Evolutionary conservation across 2,329 filamentous ascomycete species (phyloP), one percentile per base, ranked within the genome.

Genomic region (Colletotrichum tabaci): DNA sequence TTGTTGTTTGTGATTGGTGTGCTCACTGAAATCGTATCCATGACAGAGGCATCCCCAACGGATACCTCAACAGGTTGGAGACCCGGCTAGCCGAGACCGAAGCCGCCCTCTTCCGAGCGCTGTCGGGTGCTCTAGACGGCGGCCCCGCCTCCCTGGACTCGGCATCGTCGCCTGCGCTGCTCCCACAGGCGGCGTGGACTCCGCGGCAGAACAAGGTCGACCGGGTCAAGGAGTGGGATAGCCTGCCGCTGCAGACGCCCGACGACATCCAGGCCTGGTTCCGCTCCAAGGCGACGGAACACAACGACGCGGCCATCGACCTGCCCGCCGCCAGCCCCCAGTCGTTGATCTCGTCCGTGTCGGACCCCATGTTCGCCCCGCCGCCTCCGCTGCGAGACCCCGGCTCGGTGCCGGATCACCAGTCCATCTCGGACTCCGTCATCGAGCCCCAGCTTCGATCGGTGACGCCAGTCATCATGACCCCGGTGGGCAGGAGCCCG

Each of bases 21-120:
- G 9, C 50, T 53, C 1, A 53, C 26, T 0, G 15, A 10, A 12
- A 10, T 6, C 26, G 3, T 3, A 9, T 53, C 73, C 2, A 3
- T 8, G 13, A 47, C 7, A 82, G 80, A 60, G 81, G 78, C 40
- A 78, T 80, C 46, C 83, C 79, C 0, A 76, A 80, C 13, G 83
- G 83, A 0, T 84, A 84, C 52, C 79, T 84, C 6, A 82, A 78
- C 4, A 78, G 77, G 21, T 61, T 84, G 4, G 83, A 84, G 63
- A 77, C 79, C 3, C 79, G 83, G 0, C 77, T 84, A 2, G 75
- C 74, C 1, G 79, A 80, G 35, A 81, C 78, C 0, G 78, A 79
- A 74, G 67, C 75, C n/a, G 77, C 77, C 3, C 75, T 81, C 0
- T 77, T 76, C 21, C 71, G 66, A 15, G 73, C 78, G 0, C 66